Conservation (phyloP, 441 rosid species). For the Rhodomyrtus psidioides region DNA sequence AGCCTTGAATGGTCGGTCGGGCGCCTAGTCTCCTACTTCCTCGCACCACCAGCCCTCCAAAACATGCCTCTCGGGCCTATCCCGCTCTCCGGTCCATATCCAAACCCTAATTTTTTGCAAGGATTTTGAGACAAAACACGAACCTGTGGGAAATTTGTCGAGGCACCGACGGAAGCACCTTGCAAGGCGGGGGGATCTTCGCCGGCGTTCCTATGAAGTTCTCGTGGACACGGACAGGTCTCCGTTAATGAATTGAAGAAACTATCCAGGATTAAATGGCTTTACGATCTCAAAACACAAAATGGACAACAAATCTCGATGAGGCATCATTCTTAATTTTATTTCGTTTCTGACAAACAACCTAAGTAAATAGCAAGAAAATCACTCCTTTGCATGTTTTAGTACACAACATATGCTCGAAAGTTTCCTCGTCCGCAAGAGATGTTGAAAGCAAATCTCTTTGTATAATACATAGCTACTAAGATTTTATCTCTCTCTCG, state of each 20-base stretch:
- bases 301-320: neutral
- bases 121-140: neutral
- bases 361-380: neutral
- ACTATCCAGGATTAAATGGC: neutral
- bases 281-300: neutral
- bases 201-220: neutral
- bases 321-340: neutral
- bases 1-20: neutral
- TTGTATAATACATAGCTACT: neutral
- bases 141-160: neutral
- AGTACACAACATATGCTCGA: neutral
- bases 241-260: neutral
- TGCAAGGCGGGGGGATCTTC: accelerated
- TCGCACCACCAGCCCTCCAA: neutral
- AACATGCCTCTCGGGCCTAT: neutral
- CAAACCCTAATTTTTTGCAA: too few relatives aligned
- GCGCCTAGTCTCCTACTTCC: neutral
- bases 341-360: neutral
- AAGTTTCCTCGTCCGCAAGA: neutral
- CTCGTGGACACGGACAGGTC: neutral
- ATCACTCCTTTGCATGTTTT: neutral
- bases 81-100: accelerated
- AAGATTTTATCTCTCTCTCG: neutral
- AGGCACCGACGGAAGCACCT: too few relatives aligned
- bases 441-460: neutral